Evolutionary conservation across 768 basidiomycete species (phyloP).

Genomic region (Tricholoma bakamatsutake): DNA sequence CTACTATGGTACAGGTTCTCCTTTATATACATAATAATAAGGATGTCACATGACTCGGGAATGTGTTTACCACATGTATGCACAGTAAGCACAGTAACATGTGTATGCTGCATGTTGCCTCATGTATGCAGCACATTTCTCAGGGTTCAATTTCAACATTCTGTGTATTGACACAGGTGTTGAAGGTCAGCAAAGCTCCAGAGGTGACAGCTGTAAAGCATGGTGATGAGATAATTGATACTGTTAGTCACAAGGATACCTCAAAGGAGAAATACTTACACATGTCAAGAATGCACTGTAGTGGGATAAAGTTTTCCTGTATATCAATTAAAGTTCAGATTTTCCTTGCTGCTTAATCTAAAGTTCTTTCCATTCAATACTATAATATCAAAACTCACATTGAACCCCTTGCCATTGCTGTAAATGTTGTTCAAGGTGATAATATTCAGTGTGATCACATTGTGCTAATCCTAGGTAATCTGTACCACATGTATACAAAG

Average conservation of each 20-base stretch:
- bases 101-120: no score
- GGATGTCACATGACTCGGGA: no score
- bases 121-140: no score
- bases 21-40: no score
- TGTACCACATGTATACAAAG: constrained; percentile 4
- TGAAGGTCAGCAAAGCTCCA: neutral
- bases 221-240: constrained; percentile 1
- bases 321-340: neutral
- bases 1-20: no score
- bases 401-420: constrained; percentile 3
- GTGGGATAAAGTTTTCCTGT: neutral
- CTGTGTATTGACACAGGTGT: neutral
- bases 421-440: constrained; percentile 5
- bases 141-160: no score
- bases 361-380: neutral
- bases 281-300: neutral
- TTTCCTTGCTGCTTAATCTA: neutral
- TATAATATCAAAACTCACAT: constrained; percentile 2
- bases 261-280: neutral
- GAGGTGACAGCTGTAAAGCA: neutral
- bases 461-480: constrained; percentile 4
- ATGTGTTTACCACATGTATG: no score
- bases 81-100: no score
- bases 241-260: neutral
- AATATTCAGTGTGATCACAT: constrained; percentile 1